Percentiles rank a stretch among this genome's conserved stretches.
Evolutionary conservation across 352 stramenopile species (phyloP).

Genomic region (Phytophthora macrochlamydospora): DNA sequence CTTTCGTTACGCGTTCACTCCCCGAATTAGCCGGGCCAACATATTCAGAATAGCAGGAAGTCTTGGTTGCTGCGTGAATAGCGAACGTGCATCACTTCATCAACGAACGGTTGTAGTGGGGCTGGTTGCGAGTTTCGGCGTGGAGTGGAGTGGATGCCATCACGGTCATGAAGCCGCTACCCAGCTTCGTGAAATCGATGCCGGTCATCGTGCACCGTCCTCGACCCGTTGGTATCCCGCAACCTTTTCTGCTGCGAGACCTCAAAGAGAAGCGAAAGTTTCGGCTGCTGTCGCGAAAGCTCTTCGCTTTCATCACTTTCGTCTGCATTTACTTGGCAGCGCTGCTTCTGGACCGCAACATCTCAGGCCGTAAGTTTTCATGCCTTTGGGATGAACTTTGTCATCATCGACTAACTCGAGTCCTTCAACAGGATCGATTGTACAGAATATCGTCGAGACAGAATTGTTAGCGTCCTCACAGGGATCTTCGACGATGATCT

Average conservation of each 20-base stretch:
- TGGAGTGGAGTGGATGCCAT: conserved; percentile 1
- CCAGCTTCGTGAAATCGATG: conserved; percentile 45
- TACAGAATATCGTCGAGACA: conserved; percentile 60
- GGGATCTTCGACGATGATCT: conserved; percentile 42
- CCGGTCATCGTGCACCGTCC: conserved; percentile 10
- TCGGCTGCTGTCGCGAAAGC: conserved; percentile 62
- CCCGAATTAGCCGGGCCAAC: neutral
- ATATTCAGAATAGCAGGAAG: neutral
- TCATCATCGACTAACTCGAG: neutral
- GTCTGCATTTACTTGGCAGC: conserved; percentile 64
- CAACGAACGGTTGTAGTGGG: neutral
- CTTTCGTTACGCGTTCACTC: neutral
- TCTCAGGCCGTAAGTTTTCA: conserved; percentile 59
- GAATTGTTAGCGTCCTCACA: conserved; percentile 50
- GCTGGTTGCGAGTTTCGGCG: neutral
- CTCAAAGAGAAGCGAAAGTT: conserved; percentile 80
- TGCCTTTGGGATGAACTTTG: neutral
- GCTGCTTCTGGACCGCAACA: conserved; percentile 72
- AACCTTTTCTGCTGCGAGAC: conserved; percentile 60
- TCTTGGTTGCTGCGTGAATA: neutral
- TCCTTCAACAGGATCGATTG: conserved; percentile 45
- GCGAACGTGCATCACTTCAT: neutral
- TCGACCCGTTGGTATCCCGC: conserved; percentile 37
- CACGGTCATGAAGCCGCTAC: conserved; percentile 40
- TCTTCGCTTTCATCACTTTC: conserved; percentile 70